Conservation (phyloP, 805 yeast genomes). For the Kazachstania kunashirensis region DNA sequence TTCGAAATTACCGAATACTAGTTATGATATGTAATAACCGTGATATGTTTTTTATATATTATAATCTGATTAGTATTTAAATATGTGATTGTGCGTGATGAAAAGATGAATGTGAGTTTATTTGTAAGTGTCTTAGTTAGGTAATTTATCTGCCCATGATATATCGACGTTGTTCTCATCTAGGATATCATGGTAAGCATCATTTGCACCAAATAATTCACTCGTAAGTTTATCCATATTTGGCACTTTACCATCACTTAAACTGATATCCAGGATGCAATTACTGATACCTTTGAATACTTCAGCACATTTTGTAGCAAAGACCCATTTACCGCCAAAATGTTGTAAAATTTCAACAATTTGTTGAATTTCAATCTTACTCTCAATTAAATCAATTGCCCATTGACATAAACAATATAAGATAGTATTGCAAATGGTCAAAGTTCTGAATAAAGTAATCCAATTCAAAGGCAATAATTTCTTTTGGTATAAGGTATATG, state of each 20-base stretch:
- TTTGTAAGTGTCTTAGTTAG: no score
- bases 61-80: no score
- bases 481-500: slow-evolving; percentile 37
- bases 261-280: slow-evolving; percentile 37
- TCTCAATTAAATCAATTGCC: slow-evolving; percentile 37
- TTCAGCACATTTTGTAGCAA: slow-evolving; percentile 37
- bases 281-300: slow-evolving; percentile 37
- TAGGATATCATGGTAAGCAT: slow-evolving; percentile 38
- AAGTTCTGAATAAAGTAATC: slow-evolving; percentile 39
- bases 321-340: slow-evolving; percentile 39
- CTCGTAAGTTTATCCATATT: slow-evolving; percentile 34
- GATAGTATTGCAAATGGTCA: slow-evolving; percentile 40
- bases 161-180: slow-evolving; percentile 39
- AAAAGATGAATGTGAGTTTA: no score
- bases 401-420: slow-evolving; percentile 39
- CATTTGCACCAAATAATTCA: slow-evolving; percentile 37
- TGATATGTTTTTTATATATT: no score
- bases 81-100: no score
- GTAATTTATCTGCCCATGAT: slow-evolving; percentile 31
- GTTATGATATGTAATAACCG: no score
- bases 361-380: slow-evolving; percentile 38
- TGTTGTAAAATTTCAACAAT: slow-evolving; percentile 38
- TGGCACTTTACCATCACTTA: slow-evolving; percentile 31
- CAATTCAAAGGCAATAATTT: slow-evolving; percentile 40
- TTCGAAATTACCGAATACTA: no score